Evolutionary conservation across 371 early-diverging fungal species (phyloP), one percentile per base, ranked within the genome.

Genomic region (Mortierella sp.): DNA sequence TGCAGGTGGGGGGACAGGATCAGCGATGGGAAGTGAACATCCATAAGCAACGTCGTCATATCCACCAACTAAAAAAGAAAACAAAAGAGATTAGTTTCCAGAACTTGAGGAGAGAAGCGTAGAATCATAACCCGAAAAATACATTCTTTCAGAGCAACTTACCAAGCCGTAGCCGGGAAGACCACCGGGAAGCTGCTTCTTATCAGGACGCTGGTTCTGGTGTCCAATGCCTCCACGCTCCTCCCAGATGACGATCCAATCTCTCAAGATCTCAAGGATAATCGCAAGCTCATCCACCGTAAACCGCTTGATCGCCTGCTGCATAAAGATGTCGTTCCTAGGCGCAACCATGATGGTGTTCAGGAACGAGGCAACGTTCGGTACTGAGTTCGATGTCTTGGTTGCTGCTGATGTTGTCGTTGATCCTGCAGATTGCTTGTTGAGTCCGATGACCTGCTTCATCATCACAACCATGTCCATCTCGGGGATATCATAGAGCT

Each of bases 401-500:
- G 73, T 16, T 28, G 75, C 5, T 51, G 43, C 26, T 71, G 59
- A 40, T 53, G 43, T 70, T 48, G 70, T 64, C 14, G 46, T 50
- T 40, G 76, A 16, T 46, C 54, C 40, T 86, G 69, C 21, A 10
- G 82, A 73, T 82, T 83, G 77, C 64, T 83, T 86, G 72, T 88
- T 81, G 43, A 81, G 50, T 51, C 79, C 80, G 40, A 81, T 81
- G 14, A 82, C 82, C 54, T 82, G 85, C 77, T 87, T 88, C 72
- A 93, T 79, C 50, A 92, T 78, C 43, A 80, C 69, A 31, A 93
- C 81, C 55, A 92, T 79, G 64, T 92, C 92, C 54, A 77, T 78
- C 83, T 93, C 93, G 34, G 93, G 92, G 55, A 93, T 90, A 89
- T 93, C 93, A 19, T 88, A 71, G 19, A 93, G 83, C n/a, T 82